These are phyloP conservation scores for Pseudisothecium myosuroides DNA, from an alignment of 225 moss, liverwort and hornwort genomes.

Conservation along the genomic window DNA sequence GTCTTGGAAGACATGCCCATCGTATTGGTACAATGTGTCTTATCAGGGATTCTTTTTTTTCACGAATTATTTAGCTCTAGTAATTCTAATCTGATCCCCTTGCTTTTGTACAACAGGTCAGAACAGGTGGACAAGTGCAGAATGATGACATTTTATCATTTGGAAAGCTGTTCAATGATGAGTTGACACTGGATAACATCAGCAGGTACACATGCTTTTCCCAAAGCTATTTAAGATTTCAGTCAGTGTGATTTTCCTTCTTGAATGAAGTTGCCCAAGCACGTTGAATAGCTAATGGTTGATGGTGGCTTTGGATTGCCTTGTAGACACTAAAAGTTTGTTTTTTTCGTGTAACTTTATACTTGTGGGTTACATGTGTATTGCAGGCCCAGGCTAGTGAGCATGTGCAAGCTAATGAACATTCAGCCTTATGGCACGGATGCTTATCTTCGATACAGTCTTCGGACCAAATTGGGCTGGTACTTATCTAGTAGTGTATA, in stretches of 20 bases:
- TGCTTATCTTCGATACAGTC: conserved; percentile 98
- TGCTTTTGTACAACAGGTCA: conserved; percentile 42
- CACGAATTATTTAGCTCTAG: not conserved
- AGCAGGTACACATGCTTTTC: conserved; percentile 45
- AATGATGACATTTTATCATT: conserved; percentile 84
- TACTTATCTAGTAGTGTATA: not conserved
- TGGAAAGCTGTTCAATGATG: conserved; percentile 95
- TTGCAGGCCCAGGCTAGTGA: conserved; percentile 86
- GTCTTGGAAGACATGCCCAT: not conserved
- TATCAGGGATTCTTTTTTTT: not conserved
- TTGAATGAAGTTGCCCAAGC: not conserved
- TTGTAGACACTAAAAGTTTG: not conserved
- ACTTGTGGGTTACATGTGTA: not conserved
- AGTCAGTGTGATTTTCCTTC: not conserved
- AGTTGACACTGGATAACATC: conserved; percentile 92
- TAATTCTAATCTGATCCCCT: not conserved
- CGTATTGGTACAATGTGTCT: not conserved
- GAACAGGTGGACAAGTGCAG: conserved; percentile 77
- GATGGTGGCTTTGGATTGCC: not conserved
- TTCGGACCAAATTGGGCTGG: conserved; percentile 85
- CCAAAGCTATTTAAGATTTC: not conserved
- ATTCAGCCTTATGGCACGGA: conserved; percentile 99
- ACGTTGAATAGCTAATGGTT: not conserved
- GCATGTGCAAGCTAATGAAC: conserved; percentile 99
- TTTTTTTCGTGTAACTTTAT: not conserved